A percentile compares a stretch with the other conserved stretches of the same genome.
These are phyloP conservation scores for Epicoccum nigrum DNA, from an alignment of 2,329 filamentous ascomycete genomes.

Conservation along the genomic window DNA sequence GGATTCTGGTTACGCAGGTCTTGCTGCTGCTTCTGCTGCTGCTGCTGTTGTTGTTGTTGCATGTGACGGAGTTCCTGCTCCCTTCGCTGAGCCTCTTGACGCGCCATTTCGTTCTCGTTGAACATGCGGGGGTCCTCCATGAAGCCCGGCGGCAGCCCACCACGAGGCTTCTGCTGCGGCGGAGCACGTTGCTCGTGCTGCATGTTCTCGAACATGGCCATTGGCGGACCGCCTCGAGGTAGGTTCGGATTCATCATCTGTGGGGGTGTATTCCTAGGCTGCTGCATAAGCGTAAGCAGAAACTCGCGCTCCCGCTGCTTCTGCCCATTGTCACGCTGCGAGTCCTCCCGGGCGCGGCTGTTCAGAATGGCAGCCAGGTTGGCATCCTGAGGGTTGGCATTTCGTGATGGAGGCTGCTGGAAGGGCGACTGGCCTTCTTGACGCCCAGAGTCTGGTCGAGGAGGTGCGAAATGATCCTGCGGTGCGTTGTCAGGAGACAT, in stretches of 20 bases:
- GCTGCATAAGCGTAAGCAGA: constrained; percentile 82
- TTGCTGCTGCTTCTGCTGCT: constrained; percentile 38
- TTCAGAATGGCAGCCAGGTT: constrained; percentile 46
- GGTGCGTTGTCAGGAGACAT: constrained; percentile 44
- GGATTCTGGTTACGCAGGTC: constrained; percentile 41
- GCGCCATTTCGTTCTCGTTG: constrained; percentile 41
- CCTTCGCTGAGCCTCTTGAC: constrained; percentile 40
- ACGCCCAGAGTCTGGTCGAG: constrained; percentile 40
- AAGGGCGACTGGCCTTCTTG: constrained; percentile 39
- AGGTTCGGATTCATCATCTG: constrained; percentile 42
- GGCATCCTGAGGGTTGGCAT: constrained; percentile 41
- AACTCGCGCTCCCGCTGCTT: constrained; percentile 77
- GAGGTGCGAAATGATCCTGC: constrained; percentile 39
- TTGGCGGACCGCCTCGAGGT: constrained; percentile 44
- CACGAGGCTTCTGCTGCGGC: constrained; percentile 47
- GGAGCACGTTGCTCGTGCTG: constrained; percentile 39
- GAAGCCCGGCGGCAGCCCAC: constrained; percentile 46
- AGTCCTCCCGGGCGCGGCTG: constrained; percentile 46
- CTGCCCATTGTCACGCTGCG: constrained; percentile 47
- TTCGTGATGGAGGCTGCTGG: constrained; percentile 39
- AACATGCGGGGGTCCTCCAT: constrained; percentile 46
- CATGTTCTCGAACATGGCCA: constrained; percentile 43
- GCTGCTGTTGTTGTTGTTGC: constrained; percentile 26
- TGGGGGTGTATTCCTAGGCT: constrained; percentile 50
- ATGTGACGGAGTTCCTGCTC: constrained; percentile 42